Percentiles rank a stretch among this genome's conserved stretches.
These are phyloP conservation scores for Bruguiera sexangula DNA, from an alignment of 345 rosid species.

Conservation along the genomic window DNA sequence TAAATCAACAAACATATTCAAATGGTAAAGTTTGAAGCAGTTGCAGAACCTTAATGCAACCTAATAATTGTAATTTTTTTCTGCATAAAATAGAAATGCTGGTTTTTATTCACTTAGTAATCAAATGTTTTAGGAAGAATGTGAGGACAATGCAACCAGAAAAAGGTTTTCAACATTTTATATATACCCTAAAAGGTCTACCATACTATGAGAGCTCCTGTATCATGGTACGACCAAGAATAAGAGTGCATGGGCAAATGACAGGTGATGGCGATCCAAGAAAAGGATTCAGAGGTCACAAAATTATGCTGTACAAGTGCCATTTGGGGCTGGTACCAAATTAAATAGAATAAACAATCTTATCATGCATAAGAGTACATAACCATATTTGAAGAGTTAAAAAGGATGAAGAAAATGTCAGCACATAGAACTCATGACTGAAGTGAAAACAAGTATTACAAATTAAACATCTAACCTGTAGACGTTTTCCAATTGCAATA, in stretches of 20 bases:
- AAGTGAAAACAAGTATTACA: slow-evolving; percentile 40
- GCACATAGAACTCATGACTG: neutral
- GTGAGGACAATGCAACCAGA: neutral
- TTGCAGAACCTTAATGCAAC: neutral
- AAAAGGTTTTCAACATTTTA: neutral
- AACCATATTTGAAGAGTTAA: neutral
- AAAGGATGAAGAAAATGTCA: neutral
- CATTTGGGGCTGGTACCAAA: neutral
- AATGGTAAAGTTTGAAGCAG: neutral
- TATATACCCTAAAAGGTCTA: neutral
- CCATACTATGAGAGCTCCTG: too few relatives aligned
- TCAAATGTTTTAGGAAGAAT: neutral
- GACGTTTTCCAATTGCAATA: slow-evolving; percentile 57
- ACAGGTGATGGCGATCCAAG: neutral
- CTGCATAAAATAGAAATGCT: neutral
- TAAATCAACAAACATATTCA: slow-evolving; percentile 4
- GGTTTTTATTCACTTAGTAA: too few relatives aligned
- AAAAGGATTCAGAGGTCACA: neutral
- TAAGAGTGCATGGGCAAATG: neutral
- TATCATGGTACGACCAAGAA: neutral
- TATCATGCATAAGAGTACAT: neutral
- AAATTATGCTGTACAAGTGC: neutral
- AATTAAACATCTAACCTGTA: slow-evolving; percentile 54
- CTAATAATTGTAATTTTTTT: neutral
- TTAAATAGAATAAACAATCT: neutral